Evolutionary conservation across 331 rosid genomes (phyloP), one percentile per base, ranked within the genome.

Genomic region (Malus hybrid): DNA sequence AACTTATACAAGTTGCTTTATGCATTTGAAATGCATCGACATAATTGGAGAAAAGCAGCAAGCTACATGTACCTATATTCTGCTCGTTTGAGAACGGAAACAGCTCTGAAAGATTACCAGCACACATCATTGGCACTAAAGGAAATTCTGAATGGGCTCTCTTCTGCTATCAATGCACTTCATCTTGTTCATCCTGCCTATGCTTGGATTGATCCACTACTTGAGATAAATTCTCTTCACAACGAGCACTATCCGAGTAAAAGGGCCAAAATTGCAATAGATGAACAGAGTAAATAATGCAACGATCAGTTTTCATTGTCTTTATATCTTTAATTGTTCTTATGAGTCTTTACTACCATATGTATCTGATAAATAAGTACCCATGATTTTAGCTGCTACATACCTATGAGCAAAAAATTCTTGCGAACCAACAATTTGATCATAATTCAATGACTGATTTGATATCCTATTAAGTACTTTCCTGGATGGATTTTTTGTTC

Each of bases 21-120:
- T 90, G 83, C 97, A 34, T 90, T 92, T 86, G 97, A 90, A 92
- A 85, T 87, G 86, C 89, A 90, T 82, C 93, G 78, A 76, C 95
- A 94, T 85, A 92, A 90, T 78, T 92, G 99, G 99, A 89, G 90
- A 70, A 89, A 77, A 62, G 99, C 99, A 73, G 97, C 97, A 48
- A 87, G 79, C 66, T 94, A 88, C 85, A 87, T 94, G 42, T 94
- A 92, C 79, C 80, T 87, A 75, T 92, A 92, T 83, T 84, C 93
- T 36, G 70, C 89, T 82, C 97, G 99, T 75, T 87, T 94, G 88
- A 87, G 77, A 84, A 79, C 75, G 28, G 97, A 90, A 85, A 81
- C 84, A 18, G 74, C 87, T 75, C 78, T 78, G 50, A 88, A 84
- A 84, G 96, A 90, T 72, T 70, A 79, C 79, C 89, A 81, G 75